Conservation (phyloP, 176 grass and related monocot genomes). For the Paspalum vaginatum region DNA sequence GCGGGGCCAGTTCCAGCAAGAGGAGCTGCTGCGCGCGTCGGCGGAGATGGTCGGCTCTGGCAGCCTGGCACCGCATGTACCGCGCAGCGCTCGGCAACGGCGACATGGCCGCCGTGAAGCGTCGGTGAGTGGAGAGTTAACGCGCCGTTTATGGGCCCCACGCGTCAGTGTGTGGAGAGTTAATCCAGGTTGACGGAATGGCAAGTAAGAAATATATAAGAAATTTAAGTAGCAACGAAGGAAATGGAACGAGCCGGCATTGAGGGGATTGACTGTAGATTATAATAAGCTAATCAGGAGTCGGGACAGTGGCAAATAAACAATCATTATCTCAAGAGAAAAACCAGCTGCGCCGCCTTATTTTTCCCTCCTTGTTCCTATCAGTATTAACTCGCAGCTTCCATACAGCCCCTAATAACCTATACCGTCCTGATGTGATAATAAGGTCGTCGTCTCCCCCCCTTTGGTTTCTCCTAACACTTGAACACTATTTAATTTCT, state of each 20-base stretch:
- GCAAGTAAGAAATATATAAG: too few species aligned
- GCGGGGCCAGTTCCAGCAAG: conserved; percentile 85
- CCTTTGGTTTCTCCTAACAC: conserved; percentile 40
- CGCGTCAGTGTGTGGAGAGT: too few species aligned
- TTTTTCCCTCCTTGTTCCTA: not conserved
- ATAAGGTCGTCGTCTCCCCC: not conserved
- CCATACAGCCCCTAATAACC: not conserved
- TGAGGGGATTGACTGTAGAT: too few species aligned
- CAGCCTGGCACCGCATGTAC: too few species aligned
- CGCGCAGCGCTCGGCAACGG: too few species aligned
- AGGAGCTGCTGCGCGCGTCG: conserved; percentile 86
- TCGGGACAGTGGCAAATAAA: not conserved
- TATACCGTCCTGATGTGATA: not conserved
- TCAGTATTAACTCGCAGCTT: not conserved
- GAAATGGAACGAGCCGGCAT: too few species aligned
- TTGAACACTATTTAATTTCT: not conserved
- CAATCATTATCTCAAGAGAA: not conserved
- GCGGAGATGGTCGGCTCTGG: conserved; percentile 91
- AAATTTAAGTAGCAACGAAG: too few species aligned
- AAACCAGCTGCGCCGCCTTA: not conserved
- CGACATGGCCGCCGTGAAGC: too few species aligned
- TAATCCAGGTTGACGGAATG: too few species aligned
- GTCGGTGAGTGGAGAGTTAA: too few species aligned
- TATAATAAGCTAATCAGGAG: too few species aligned
- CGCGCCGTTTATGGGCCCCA: too few species aligned